Conservation (phyloP, 2,329 filamentous ascomycete species). For the Cladosporium velox region DNA sequence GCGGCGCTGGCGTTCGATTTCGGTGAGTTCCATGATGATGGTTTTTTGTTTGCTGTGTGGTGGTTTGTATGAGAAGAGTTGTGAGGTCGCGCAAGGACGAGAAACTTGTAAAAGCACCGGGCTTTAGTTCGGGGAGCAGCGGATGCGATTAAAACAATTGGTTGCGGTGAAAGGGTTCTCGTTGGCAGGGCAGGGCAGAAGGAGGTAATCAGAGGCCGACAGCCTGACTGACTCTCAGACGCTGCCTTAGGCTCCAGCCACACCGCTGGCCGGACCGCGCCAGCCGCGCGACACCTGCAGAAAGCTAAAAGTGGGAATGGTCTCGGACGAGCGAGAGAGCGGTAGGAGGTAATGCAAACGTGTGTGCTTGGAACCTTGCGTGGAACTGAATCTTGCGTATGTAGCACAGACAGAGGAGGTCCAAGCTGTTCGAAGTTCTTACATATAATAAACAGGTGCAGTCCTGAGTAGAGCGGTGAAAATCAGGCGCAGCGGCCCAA, state of each 20-base stretch:
- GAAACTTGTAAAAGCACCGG: background rate
- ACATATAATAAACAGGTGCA: background rate
- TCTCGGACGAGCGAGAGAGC: background rate
- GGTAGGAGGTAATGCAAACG: background rate
- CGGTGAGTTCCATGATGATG: slow-evolving; percentile 53
- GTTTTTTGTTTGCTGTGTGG: background rate
- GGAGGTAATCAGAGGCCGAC: background rate
- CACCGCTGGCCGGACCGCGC: background rate
- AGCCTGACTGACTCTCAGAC: background rate
- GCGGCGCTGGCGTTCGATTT: slow-evolving; percentile 73
- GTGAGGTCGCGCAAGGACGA: background rate
- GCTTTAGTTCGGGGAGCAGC: background rate
- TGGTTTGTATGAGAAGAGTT: background rate
- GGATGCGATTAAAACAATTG: background rate
- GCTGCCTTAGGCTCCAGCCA: background rate
- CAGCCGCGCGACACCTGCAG: background rate
- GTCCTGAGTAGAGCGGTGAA: background rate
- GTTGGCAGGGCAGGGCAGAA: background rate
- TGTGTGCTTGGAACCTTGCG: background rate
- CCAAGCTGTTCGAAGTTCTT: background rate
- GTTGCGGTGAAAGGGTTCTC: background rate
- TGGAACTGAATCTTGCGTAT: background rate
- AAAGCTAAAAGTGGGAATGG: background rate
- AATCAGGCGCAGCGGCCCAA: slow-evolving; percentile 2
- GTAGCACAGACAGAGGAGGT: background rate